Evolutionary conservation across 1,284 basidiomycete species (phyloP).

Genomic region (Rhodotorula sp.): DNA sequence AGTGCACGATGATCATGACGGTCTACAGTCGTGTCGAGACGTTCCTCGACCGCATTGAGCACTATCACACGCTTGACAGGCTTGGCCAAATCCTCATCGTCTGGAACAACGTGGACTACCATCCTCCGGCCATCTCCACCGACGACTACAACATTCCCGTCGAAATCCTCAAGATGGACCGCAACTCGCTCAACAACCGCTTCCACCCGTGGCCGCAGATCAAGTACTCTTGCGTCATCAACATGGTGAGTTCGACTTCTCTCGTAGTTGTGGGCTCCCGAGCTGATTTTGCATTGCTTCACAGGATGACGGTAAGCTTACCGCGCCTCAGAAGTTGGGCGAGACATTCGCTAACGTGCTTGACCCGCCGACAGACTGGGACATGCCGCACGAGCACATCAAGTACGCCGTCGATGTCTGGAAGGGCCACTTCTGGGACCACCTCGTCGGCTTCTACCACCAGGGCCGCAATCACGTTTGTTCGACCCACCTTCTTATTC

Average conservation of each 20-base stretch:
- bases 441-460: constrained; percentile 1
- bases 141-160: constrained; percentile 9
- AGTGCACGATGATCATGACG: constrained; percentile 21
- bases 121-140: background rate
- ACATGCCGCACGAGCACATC: constrained; percentile 16
- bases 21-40: constrained; percentile 7
- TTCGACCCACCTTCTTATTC: background rate
- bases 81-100: constrained; percentile 19
- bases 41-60: constrained; percentile 5
- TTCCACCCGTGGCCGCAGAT: constrained; percentile 14
- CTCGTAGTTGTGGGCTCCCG: too few relatives aligned
- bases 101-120: constrained; percentile 15
- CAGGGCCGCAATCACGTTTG: constrained; percentile 5
- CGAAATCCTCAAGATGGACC: constrained; percentile 8
- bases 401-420: constrained; percentile 6
- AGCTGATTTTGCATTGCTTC: background rate
- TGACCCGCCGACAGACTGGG: constrained; percentile 4
- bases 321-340: background rate
- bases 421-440: constrained; percentile 7
- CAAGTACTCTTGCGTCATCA: constrained; percentile 6
- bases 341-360: background rate
- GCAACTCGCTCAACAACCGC: constrained; percentile 13
- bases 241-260: background rate
- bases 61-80: constrained; percentile 4
- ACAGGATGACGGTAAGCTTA: constrained; percentile 2